These are phyloP conservation scores for Heterobasidion annosum DNA, from an alignment of 1,284 basidiomycete species.

Conservation along the genomic window DNA sequence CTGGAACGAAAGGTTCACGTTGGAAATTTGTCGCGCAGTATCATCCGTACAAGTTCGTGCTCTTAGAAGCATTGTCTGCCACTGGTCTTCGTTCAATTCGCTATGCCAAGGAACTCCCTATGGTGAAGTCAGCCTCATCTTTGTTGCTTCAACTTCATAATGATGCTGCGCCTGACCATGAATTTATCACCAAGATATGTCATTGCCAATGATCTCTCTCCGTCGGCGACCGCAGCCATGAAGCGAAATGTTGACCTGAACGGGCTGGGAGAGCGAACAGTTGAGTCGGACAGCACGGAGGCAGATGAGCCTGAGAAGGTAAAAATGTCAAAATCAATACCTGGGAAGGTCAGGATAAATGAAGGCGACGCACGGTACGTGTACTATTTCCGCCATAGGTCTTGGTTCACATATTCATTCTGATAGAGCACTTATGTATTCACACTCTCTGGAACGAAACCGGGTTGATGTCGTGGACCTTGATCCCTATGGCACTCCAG, in stretches of 20 bases:
- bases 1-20: not conserved
- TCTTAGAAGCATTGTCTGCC: constrained; percentile 94
- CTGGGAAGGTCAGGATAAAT: constrained; percentile 70
- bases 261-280: constrained; percentile 44
- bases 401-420: not conserved
- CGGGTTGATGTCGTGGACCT: constrained; percentile 94
- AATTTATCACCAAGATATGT: constrained; percentile 58
- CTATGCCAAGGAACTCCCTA: constrained; percentile 96
- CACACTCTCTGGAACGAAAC: constrained; percentile 63
- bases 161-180: not conserved
- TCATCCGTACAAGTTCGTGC: constrained; percentile 60
- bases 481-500: constrained; percentile 96
- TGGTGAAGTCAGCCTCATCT: constrained; percentile 54
- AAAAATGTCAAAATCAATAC: constrained; percentile 6
- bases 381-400: not conserved
- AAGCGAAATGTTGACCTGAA: constrained; percentile 87
- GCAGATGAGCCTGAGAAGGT: constrained; percentile 3
- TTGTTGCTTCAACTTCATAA: not conserved
- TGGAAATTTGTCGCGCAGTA: constrained; percentile 22
- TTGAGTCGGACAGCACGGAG: constrained; percentile 7
- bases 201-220: constrained; percentile 90
- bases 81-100: constrained; percentile 95
- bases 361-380: constrained; percentile 90
- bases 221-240: constrained; percentile 83
- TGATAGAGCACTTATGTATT: constrained; percentile 81